Conservation (phyloP, 2,329 filamentous ascomycete genomes). For the Colletotrichum truncatum region DNA sequence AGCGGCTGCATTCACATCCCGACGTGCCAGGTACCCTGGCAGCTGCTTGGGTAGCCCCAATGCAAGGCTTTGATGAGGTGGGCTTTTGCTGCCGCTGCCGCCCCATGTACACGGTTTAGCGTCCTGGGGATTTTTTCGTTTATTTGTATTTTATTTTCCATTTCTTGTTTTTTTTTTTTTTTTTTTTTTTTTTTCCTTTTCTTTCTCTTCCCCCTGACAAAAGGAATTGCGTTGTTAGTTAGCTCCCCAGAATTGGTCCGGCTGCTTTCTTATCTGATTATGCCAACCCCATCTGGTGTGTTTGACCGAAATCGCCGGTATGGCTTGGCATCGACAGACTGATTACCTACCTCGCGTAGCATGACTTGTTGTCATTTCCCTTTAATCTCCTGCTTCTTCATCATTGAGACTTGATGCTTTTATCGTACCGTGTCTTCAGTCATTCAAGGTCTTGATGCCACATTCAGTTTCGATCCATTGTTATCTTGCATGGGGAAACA, state of each 20-base stretch:
- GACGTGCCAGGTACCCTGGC: not conserved
- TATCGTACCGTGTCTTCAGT: not conserved
- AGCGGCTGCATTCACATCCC: too few species aligned
- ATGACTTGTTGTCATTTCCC: not conserved
- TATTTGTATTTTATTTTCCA: too few species aligned
- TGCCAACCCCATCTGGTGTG: too few species aligned
- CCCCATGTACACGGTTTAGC: too few species aligned
- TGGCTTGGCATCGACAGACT: not conserved
- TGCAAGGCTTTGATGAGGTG: conserved; percentile 26
- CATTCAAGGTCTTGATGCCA: not conserved
- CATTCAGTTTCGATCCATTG: not conserved
- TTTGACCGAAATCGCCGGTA: too few species aligned
- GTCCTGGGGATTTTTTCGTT: too few species aligned
- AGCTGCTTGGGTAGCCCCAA: not conserved
- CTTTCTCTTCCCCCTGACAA: too few species aligned
- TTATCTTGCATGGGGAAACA: not conserved
- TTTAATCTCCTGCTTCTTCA: not conserved
- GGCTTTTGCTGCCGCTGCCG: too few species aligned
- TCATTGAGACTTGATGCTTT: not conserved
- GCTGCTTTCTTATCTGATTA: not conserved
- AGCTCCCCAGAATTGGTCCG: not conserved
- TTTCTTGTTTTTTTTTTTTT: too few species aligned
- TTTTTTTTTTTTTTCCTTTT: too few species aligned
- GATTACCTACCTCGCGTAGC: not conserved
- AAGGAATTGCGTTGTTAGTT: not conserved